Evolutionary conservation across 768 basidiomycete genomes (phyloP), one percentile per base, ranked within the genome.

Genomic region (Daedalea quercina): DNA sequence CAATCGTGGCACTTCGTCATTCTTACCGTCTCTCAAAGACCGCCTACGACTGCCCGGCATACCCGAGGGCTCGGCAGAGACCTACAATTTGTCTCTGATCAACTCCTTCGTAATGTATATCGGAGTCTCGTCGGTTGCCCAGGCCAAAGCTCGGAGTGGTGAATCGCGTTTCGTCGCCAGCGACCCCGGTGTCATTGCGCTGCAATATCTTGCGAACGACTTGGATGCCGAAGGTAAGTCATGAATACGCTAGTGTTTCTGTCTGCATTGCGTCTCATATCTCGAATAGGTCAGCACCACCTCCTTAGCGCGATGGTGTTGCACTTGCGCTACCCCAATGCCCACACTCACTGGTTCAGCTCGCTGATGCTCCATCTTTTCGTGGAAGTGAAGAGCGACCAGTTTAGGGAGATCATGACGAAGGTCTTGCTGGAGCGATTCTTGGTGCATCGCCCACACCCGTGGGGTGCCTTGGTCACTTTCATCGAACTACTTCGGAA

Each of bases 311-410:
- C 94, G n/a, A 85, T 95, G 68, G 88, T 92, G 42, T 80, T 94
- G 61, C 95, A 98, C 67, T 75, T 99, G 57, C 90, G 96, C 63
- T 98, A 95, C 77, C 95, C 96, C 28, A 96, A 94, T 63, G 90
- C 94, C 9, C 96, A 99, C 76, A 99, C 95, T 47, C 88, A 92
- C 69, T 99, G 94, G 93, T 98, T 95, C 78, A 90, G 87, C 67
- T 88, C 85, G 43, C 78, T 97, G 58, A 74, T 97, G 50, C 80
- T 98, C 49, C 82, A 93, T 66, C 80, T 95, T 42, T 98, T 97
- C 73, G 63, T 75, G 47, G 88, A 93, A 64, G 78, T 88, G 56
- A 81, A 83, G 63, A 81, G 82, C 55, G 87, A 88, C 52, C 79
- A 78, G 42, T 85, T 89, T 75, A 77, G 81, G 61, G 90, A 94